Base-by-base conservation (phyloP, 495 filamentous ascomycete genomes). In the Xylaria grammica region DNA sequence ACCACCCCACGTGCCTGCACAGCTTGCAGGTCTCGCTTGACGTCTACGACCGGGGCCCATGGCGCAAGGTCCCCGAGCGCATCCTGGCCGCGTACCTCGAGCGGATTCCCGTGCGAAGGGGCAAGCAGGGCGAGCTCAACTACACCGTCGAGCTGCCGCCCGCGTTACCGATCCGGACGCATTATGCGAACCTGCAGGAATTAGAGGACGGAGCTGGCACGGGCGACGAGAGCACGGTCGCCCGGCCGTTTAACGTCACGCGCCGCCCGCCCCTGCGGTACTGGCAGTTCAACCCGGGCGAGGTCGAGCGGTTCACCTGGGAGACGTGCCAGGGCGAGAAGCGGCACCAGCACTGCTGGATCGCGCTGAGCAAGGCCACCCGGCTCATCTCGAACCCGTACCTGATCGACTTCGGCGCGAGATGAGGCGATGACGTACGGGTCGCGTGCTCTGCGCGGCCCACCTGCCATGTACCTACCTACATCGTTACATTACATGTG, bases 261-360 rank as follows among this genome's bases (percentile, higher is more conserved):
- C 65, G 72, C 4, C 62, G 72, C 20, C 65, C 67, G 19, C 60
- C 63, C 22, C 42, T 74, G 50, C 60, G 72, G 27, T 74, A 72
- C 34, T 74, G 72, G 72, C 72, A 74, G 42, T 74, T 74, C 30
- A 62, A 32, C 3, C 69, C 69, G 15, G 69, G 72, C 11, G 67
- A 74, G 32, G 69, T 74, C 20, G 72, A 74, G 46, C 63, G 65
- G 15, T 72, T 74, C 51, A 62, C 17, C 65, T 74, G 72, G 72
- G 58, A 70, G 51, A 69, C 67, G 36, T 60, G 67, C 51, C 54
- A 32, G 53, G 69, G 66, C 30, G 64, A 61, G 42, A 54, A 51
- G 15, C 49, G 58, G 51, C 65, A n/a, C 22, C 38, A 51, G 10
- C 69, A 72, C 50, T 70, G 67, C 30, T 74, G 63, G 34, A 67